These are phyloP conservation scores for Komagataella ulmi DNA, from an alignment of 805 yeast genomes.

Conservation along the genomic window DNA sequence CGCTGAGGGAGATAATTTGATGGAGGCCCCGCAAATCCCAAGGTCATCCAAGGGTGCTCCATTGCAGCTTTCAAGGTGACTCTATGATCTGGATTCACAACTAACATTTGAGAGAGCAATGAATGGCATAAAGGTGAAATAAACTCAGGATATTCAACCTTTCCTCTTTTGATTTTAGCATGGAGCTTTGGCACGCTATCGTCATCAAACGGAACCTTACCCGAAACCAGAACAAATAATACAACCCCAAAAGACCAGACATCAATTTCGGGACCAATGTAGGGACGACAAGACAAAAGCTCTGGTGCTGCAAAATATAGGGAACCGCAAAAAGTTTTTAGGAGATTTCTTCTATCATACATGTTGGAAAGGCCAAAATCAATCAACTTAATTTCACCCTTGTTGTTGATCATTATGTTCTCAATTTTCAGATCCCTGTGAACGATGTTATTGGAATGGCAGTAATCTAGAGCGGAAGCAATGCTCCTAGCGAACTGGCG, in stretches of 20 bases:
- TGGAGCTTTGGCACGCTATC: slow-evolving; percentile 85
- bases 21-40: slow-evolving; percentile 69
- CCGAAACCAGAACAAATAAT: slow-evolving; percentile 87
- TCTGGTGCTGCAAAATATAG: slow-evolving; percentile 98
- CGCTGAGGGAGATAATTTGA: slow-evolving; percentile 67
- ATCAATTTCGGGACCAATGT: slow-evolving; percentile 94
- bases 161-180: slow-evolving; percentile 85
- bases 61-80: slow-evolving; percentile 70
- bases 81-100: slow-evolving; percentile 75
- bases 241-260: slow-evolving; percentile 98
- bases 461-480: slow-evolving; percentile 84
- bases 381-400: slow-evolving; percentile 89
- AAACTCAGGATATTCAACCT: slow-evolving; percentile 81
- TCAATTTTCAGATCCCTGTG: slow-evolving; percentile 96
- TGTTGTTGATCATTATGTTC: slow-evolving; percentile 84
- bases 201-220: slow-evolving; percentile 97
- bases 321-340: slow-evolving; percentile 95
- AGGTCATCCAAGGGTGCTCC: slow-evolving; percentile 87
- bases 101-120: slow-evolving; percentile 75
- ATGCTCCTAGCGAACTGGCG: slow-evolving; percentile 91
- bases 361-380: slow-evolving; percentile 93
- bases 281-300: slow-evolving; percentile 80
- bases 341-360: slow-evolving; percentile 53
- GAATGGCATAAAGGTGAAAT: slow-evolving; percentile 72
- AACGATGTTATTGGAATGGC: slow-evolving; percentile 89